Base-by-base conservation (phyloP, 805 yeast genomes). In the Candida xyloterini region DNA sequence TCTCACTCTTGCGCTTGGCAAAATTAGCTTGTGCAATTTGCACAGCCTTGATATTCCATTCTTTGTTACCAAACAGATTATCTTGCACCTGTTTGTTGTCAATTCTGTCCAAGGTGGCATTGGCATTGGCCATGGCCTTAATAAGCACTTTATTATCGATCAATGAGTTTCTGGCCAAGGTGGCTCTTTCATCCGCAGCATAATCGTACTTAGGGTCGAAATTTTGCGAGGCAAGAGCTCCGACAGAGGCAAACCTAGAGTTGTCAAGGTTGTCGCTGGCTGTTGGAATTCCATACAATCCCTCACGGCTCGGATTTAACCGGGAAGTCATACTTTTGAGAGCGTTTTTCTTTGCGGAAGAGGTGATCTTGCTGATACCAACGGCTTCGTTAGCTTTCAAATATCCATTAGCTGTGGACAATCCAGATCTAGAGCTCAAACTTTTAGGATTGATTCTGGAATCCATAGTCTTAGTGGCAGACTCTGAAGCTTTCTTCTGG, bases 21-120 rank as follows among this genome's bases (percentile, higher is more conserved):
- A 74, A 68, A 53, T 79, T 78, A 46, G 75, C 74, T 57, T 84
- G 84, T 2, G 96, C 96, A 46, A 84, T 66, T 22, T 81, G 79
- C 38, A 83, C 71, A 2, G 96, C 97, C 48, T 75, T 74, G 47
- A 78, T 78, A 65, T 87, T 87, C 53, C 55, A 42, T 40, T 60
- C 66, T 42, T 51, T 51, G 41, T 59, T 52, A 21, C 56, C 39
- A 44, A 53, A 61, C 30, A 63, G 11, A 31, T 45, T 50, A 31
- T 53, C 47, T 20, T 52, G 40, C 7, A 56, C 40, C 10, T 51
- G 52, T 22, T 57, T 53, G 29, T 43, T 45, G 42, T 61, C 60
- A 11, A 65, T 46, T 14, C 40, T 35, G 14, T 46, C 45, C 14
- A 63, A 44, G 46, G 56, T 50, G 42, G 59, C 47, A 37, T 64